A percentile compares a stretch with the other conserved stretches of the same genome.
These are phyloP conservation scores for Raphanus sativus DNA, from an alignment of 345 rosid genomes.

Conservation along the genomic window DNA sequence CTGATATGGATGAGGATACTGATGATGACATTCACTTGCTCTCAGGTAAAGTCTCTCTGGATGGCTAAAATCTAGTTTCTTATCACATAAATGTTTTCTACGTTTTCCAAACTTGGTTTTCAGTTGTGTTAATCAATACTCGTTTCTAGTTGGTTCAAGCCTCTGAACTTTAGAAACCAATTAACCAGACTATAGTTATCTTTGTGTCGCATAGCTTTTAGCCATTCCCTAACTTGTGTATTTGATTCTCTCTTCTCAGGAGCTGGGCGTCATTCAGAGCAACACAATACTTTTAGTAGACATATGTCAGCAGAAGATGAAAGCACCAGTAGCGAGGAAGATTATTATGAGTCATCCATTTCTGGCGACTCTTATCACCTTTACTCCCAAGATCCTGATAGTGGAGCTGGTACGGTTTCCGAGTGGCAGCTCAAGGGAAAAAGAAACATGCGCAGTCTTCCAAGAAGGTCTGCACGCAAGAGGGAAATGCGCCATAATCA, in stretches of 20 bases:
- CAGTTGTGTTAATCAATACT: not conserved
- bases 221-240: conserved; percentile 9
- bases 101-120: too few relatives aligned
- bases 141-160: not conserved
- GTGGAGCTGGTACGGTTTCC: conserved; percentile 63
- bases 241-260: conserved; percentile 31
- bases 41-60: conserved; percentile 54
- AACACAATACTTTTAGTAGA: conserved; percentile 38
- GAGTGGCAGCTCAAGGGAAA: conserved; percentile 92
- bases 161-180: too few relatives aligned
- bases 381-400: conserved; percentile 50
- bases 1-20: conserved; percentile 80
- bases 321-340: conserved; percentile 76
- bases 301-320: conserved; percentile 51
- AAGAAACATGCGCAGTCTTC: conserved; percentile 71
- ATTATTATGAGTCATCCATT: conserved; percentile 59
- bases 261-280: conserved; percentile 31
- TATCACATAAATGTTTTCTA: conserved; percentile 9
- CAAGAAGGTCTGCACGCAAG: conserved; percentile 51
- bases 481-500: conserved; percentile 34
- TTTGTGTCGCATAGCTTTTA: not conserved
- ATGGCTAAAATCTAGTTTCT: conserved; percentile 16
- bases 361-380: conserved; percentile 63
- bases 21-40: conserved; percentile 60
- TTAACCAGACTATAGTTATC: too few relatives aligned